A percentile compares a stretch with the other conserved stretches of the same genome.
These are phyloP conservation scores for Dryadomyces sulphureus DNA, from an alignment of 2,329 filamentous ascomycete genomes.

Conservation along the genomic window DNA sequence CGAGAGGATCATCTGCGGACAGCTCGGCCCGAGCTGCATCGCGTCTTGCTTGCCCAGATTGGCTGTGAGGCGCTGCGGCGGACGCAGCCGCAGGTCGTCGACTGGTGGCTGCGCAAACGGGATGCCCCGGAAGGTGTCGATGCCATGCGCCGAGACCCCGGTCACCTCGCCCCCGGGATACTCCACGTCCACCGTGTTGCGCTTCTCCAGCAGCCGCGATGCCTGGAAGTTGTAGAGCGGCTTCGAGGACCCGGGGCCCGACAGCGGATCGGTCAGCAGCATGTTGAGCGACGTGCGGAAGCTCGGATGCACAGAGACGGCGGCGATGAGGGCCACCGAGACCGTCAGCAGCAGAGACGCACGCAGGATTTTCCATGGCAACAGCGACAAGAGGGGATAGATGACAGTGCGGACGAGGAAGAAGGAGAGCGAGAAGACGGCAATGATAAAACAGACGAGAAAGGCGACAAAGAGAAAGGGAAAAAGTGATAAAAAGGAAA, in stretches of 20 bases:
- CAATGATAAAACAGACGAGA: neutral
- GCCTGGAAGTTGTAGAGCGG: no score
- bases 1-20: constrained; percentile 57
- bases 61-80: constrained; percentile 45
- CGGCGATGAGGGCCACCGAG: neutral
- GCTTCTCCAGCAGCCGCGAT: neutral
- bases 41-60: constrained; percentile 47
- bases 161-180: constrained; percentile 8
- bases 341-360: neutral
- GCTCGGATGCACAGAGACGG: neutral
- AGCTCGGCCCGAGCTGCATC: constrained; percentile 41
- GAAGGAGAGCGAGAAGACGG: neutral
- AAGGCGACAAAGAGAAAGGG: neutral
- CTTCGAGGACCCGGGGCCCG: no score
- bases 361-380: neutral
- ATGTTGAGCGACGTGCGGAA: neutral
- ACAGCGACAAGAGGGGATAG: neutral
- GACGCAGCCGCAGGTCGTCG: constrained; percentile 51
- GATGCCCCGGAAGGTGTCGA: constrained; percentile 61
- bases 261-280: no score
- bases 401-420: neutral
- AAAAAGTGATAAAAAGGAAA: neutral
- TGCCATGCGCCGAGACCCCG: constrained; percentile 13
- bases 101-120: constrained; percentile 59
- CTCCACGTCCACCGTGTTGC: neutral